phyloP scores from a whole-genome alignment of 768 basidiomycete species.

The Scleroderma citrinum region DNA sequence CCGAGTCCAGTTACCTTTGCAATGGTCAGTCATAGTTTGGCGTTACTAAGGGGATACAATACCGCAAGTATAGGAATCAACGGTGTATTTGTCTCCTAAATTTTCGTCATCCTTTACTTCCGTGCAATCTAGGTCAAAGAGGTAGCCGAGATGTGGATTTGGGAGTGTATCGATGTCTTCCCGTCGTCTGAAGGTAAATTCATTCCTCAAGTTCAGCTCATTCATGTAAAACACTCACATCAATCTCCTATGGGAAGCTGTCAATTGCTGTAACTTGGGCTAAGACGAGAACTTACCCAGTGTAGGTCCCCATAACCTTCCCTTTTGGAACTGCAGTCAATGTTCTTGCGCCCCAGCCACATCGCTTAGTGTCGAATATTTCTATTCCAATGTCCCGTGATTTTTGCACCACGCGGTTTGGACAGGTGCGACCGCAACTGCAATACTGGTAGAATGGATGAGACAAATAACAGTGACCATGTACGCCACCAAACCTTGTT shows the following conservation, averaged over 20 bases:
- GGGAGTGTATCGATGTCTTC: constrained; percentile 35
- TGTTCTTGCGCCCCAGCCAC: constrained; percentile 66
- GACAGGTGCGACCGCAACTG: constrained; percentile 38
- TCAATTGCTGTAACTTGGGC: constrained; percentile 1
- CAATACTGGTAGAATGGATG: constrained; percentile 34
- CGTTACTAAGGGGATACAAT: constrained; percentile 10
- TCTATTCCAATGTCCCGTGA: constrained; percentile 54
- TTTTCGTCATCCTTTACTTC: constrained; percentile 35
- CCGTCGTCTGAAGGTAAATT: constrained; percentile 33
- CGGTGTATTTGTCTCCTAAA: constrained; percentile 38
- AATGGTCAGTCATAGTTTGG: constrained; percentile 3
- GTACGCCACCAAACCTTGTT: constrained; percentile 40
- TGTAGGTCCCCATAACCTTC: constrained; percentile 61
- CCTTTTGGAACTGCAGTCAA: constrained; percentile 38
- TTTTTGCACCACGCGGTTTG: constrained; percentile 56
- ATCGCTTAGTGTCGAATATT: constrained; percentile 54
- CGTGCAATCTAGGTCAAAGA: constrained; percentile 61
- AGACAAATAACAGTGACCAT: background rate
- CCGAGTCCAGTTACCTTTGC: constrained; percentile 67
- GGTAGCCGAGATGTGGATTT: constrained; percentile 38
- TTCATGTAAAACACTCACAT: constrained; percentile 31
- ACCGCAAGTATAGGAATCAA: constrained; percentile 52
- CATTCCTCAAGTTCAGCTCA: background rate
- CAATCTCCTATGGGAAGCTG: constrained; percentile 32
- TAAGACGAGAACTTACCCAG: constrained; percentile 43